Percentiles rank a stretch among this genome's conserved stretches.
Evolutionary conservation across 257 asterid genomes (phyloP).

Genomic region (Primulina eburnea): DNA sequence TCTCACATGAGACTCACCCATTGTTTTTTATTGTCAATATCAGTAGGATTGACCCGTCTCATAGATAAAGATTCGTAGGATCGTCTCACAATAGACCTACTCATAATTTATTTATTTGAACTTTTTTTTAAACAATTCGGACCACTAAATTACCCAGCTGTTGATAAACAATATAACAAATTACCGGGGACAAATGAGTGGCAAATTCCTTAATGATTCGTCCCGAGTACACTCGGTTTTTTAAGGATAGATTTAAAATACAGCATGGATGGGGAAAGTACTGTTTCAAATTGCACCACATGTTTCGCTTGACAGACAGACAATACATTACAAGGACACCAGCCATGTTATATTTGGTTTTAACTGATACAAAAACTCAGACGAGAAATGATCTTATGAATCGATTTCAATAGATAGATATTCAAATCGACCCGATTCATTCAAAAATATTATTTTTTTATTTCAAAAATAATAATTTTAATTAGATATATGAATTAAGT

Average conservation of each 20-base stretch:
- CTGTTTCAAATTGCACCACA: conserved; percentile 18
- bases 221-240: conserved; percentile 4
- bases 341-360: conserved; percentile 27
- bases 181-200: background rate
- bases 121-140: conserved; percentile 11
- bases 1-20: too few relatives aligned
- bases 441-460: too few relatives aligned
- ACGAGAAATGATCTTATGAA: background rate
- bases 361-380: conserved; percentile 8
- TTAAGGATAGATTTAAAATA: background rate
- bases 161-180: conserved; percentile 13
- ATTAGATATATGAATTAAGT: too few relatives aligned
- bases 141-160: conserved; percentile 28
- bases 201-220: conserved; percentile 19
- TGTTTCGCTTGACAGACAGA: conserved; percentile 25
- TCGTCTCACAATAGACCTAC: too few relatives aligned
- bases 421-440: too few relatives aligned
- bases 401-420: too few relatives aligned
- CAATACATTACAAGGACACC: conserved; percentile 21
- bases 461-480: too few relatives aligned
- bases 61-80: too few relatives aligned
- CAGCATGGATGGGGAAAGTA: conserved; percentile 23
- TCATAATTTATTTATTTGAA: background rate
- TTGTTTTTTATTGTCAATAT: too few relatives aligned
- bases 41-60: too few relatives aligned